phyloP scores from a whole-genome alignment of 1,284 basidiomycete genomes.

The Moniliophthora roreri region DNA sequence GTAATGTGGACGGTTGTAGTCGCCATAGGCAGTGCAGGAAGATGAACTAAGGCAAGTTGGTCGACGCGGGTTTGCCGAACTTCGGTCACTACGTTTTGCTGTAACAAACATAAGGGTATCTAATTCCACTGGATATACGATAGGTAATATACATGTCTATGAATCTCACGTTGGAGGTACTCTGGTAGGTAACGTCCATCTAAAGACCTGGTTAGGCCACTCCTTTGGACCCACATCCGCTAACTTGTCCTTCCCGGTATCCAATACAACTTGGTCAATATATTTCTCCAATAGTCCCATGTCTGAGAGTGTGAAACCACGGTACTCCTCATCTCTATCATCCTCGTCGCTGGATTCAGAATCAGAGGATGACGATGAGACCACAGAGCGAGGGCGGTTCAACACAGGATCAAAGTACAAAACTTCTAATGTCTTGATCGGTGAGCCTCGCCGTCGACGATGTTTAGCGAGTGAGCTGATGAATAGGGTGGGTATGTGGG shows the following conservation, averaged over 20 bases:
- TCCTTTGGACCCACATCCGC: not conserved
- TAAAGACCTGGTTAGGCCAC: conserved; percentile 3
- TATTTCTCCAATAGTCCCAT: not conserved
- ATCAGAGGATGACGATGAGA: not conserved
- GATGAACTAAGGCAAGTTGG: not conserved
- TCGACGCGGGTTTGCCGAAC: not conserved
- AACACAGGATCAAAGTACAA: not conserved
- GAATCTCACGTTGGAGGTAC: not conserved
- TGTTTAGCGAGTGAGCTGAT: conserved; percentile 1
- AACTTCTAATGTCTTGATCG: not conserved
- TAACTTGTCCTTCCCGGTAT: not conserved
- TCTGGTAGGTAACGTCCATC: conserved; percentile 4
- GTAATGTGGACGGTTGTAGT: not conserved
- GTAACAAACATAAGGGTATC: too few relatives aligned
- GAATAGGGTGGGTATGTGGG: conserved; percentile 1
- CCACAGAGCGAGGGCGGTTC: not conserved
- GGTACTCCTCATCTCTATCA: not conserved
- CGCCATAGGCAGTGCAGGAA: not conserved
- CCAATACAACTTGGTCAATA: conserved; percentile 1
- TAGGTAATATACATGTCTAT: too few relatives aligned
- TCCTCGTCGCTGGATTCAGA: not conserved
- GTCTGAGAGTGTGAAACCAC: not conserved
- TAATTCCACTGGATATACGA: too few relatives aligned
- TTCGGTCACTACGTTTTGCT: too few relatives aligned
- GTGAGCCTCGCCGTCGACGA: not conserved